Conservation (phyloP, 2,329 filamentous ascomycete species). For the Penicillium sp. region DNA sequence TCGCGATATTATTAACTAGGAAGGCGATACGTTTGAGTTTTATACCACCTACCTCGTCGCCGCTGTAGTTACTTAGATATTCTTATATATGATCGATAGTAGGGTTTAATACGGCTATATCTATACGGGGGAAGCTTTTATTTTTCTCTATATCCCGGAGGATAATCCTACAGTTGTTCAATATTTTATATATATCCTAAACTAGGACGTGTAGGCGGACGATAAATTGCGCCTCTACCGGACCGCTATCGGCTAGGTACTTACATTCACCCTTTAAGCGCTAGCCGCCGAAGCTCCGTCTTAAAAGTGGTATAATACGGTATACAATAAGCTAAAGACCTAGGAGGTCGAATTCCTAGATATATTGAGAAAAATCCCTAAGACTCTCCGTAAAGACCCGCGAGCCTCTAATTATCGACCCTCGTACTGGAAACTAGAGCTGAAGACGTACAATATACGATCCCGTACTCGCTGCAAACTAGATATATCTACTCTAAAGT, state of each 20-base stretch:
- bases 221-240: conserved; percentile 27
- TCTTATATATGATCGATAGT: conserved; percentile 29
- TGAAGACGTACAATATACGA: conserved; percentile 19
- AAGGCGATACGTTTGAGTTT: conserved; percentile 28
- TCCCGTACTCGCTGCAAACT: conserved; percentile 16
- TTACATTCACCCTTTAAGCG: conserved; percentile 33
- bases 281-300: conserved; percentile 20
- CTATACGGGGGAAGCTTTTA: conserved; percentile 31
- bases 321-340: conserved; percentile 18
- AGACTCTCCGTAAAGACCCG: conserved; percentile 22
- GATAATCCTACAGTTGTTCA: conserved; percentile 24
- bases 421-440: conserved; percentile 18
- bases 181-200: conserved; percentile 27
- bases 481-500: conserved; percentile 10
- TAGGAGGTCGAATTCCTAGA: conserved; percentile 26
- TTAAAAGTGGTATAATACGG: conserved; percentile 26
- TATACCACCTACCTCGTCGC: conserved; percentile 25
- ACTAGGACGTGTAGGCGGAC: conserved; percentile 24
- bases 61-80: conserved; percentile 30
- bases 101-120: conserved; percentile 28
- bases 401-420: conserved; percentile 25
- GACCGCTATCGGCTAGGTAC: conserved; percentile 33
- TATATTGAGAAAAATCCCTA: conserved; percentile 23
- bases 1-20: conserved; percentile 27
- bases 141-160: conserved; percentile 29